Evolutionary conservation across 345 rosid species (phyloP).

Genomic region (Populus ilicifolia): DNA sequence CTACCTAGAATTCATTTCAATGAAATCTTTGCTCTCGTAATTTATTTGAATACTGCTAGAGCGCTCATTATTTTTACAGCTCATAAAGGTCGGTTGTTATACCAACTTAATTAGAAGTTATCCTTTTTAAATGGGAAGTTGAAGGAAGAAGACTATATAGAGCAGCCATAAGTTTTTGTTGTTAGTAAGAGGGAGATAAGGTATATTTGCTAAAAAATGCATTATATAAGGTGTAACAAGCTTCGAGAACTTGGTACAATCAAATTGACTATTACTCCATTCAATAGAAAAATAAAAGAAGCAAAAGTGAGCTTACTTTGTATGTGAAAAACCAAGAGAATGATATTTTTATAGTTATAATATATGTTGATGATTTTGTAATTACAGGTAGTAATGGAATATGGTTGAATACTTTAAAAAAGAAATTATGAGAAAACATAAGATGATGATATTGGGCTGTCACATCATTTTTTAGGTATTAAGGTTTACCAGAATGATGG

Average conservation of each 20-base stretch:
- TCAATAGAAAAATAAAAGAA: neutral
- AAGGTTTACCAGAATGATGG: no score
- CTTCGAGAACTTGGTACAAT: neutral
- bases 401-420: neutral
- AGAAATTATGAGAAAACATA: constrained; percentile 35
- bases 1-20: neutral
- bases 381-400: neutral
- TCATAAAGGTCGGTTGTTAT: neutral
- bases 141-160: neutral
- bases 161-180: neutral
- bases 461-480: no score
- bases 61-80: neutral
- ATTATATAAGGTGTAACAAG: neutral
- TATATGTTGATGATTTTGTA: neutral
- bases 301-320: neutral
- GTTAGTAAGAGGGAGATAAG: neutral
- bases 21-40: neutral
- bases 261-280: neutral
- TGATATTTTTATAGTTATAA: neutral
- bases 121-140: neutral
- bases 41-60: neutral
- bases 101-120: neutral
- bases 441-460: no score
- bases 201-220: neutral
- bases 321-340: neutral